Evolutionary conservation across 2,329 filamentous ascomycete species (phyloP).

Genomic region (Periconia macrospinosa): DNA sequence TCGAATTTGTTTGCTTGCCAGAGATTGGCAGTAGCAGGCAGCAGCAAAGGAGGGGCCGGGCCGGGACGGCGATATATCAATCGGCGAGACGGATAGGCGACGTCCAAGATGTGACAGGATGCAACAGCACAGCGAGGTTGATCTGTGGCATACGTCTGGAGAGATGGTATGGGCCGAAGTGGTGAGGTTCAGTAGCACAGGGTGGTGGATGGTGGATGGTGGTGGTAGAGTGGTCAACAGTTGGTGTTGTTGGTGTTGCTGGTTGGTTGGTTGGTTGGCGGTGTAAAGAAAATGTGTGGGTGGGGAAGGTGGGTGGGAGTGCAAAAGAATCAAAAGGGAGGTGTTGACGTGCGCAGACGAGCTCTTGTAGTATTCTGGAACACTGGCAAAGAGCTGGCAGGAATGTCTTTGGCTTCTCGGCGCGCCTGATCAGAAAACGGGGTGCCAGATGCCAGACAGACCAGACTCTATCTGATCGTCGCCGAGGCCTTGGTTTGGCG

Average conservation of each 20-base stretch:
- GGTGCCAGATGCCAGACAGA: too few species aligned
- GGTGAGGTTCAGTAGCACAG: background rate
- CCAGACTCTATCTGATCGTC: conserved; percentile 31
- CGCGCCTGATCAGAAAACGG: conserved; percentile 8
- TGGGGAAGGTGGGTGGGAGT: background rate
- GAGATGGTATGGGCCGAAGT: background rate
- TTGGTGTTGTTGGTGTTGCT: too few species aligned
- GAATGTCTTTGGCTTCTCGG: conserved; percentile 25
- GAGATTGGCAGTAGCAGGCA: background rate
- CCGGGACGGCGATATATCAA: background rate
- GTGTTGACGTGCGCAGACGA: conserved; percentile 20
- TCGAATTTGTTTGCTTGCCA: too few species aligned
- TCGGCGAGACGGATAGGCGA: background rate
- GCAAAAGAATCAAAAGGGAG: conserved; percentile 11
- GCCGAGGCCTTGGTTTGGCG: conserved; percentile 40
- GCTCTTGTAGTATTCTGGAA: conserved; percentile 25
- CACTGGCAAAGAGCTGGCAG: conserved; percentile 9
- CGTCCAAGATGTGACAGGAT: background rate
- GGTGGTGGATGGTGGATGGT: too few species aligned
- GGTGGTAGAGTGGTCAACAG: too few species aligned
- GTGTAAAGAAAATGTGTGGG: background rate
- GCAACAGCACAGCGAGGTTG: background rate
- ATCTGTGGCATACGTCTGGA: background rate
- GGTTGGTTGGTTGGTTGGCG: background rate
- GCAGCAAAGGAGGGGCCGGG: background rate